Evolutionary conservation across 805 yeast genomes (phyloP), one percentile per base, ranked within the genome.

Genomic region (Wickerhamomyces subpelliculosus): DNA sequence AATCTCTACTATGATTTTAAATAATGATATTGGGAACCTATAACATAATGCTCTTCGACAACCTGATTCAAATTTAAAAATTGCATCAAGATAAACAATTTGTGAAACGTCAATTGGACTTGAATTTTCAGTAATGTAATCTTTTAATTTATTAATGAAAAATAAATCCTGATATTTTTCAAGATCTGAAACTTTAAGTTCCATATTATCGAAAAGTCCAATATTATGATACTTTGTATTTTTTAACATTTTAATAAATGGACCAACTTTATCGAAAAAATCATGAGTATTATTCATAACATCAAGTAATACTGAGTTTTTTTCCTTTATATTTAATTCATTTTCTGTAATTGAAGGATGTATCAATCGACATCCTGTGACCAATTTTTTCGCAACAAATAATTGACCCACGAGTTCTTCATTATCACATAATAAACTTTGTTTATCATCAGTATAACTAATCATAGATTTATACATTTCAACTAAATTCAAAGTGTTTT

Each of bases 371-470:
- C 42, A 32, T 8, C 35, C 32, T 8, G 44, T 19, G 4, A 38
- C 35, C 19, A 49, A 30, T 45, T 21, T 46, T n/a, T n/a, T 46
- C 2, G 45, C 40, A n/a, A 50, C 37, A 16, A 52, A 33, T 4
- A 48, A 27, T 9, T 43, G 35, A 0, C 49, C 54, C 2, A 45
- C 44, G 2, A 40, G 25, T 5, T 47, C 42, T n/a, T 22, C 21
- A 13, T 30, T 23, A 1, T 17, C 18, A 13, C 35, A 31, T 12
- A 32, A 34, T 1, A 17, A 3, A n/a, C n/a, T n/a, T 2, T 22
- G 24, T 22, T 22, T 10, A 22, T 22, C 24, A 8, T 22, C 24
- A 10, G 13, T 19, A 27, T 27, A 10, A 5, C 11, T 19, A 9
- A 27, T 18, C 19, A 27, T 27, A 5, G 9, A 6, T 27, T 27